These are phyloP conservation scores for Xerocomus spinulosus DNA, from an alignment of 768 basidiomycete species.

Conservation along the genomic window DNA sequence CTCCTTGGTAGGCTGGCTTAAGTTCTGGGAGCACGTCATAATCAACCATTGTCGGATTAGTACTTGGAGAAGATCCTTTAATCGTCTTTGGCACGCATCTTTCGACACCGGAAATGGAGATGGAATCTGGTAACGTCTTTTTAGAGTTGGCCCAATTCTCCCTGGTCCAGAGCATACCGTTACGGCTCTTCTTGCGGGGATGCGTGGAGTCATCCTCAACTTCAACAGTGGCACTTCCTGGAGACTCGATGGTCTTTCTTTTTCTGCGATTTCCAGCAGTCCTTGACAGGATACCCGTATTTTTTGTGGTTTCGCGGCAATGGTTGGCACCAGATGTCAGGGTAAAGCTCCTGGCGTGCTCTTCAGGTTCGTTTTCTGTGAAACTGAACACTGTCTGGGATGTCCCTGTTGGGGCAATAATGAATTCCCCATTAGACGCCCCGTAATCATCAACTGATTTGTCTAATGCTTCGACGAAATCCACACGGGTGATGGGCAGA, in stretches of 20 bases:
- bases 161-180: not conserved
- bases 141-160: conserved; percentile 1
- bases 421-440: not conserved
- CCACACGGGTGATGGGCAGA: not conserved
- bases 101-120: conserved; percentile 18
- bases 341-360: not conserved
- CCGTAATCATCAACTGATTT: not conserved
- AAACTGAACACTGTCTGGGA: not conserved
- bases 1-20: conserved; percentile 2
- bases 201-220: conserved; percentile 12
- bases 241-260: conserved; percentile 12
- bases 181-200: conserved; percentile 20
- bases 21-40: conserved; percentile 32
- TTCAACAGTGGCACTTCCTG: conserved; percentile 4
- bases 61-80: conserved; percentile 30
- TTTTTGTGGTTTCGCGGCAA: not conserved
- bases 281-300: conserved; percentile 6
- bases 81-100: conserved; percentile 34
- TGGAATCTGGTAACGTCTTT: not conserved
- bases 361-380: not conserved
- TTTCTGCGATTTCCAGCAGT: conserved; percentile 27
- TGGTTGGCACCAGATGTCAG: not conserved
- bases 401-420: not conserved
- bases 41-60: conserved; percentile 17
- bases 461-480: not conserved